phyloP scores from a whole-genome alignment of 345 rosid genomes.

The Orychophragmus violaceus region DNA sequence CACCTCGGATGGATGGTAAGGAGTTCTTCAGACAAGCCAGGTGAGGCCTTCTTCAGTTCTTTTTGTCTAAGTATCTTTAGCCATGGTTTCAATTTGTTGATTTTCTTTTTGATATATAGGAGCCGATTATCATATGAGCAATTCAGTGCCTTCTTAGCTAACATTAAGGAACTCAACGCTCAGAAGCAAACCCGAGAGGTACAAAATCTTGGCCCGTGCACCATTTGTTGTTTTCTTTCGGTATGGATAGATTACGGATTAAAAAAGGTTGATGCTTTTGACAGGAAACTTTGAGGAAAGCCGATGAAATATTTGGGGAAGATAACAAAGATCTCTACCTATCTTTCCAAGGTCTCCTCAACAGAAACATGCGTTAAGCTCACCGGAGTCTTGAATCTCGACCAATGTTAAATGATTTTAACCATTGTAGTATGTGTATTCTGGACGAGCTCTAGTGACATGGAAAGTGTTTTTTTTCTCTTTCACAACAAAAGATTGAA shows the following conservation, averaged over 20 bases:
- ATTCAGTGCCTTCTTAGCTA: slow-evolving; percentile 89
- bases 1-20: slow-evolving; percentile 86
- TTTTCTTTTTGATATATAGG: slow-evolving; percentile 36
- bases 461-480: not conserved
- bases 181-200: slow-evolving; percentile 95
- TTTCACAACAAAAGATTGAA: not conserved
- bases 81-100: not conserved
- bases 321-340: slow-evolving; percentile 81
- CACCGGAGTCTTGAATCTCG: not conserved
- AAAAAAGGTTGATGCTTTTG: not conserved
- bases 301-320: slow-evolving; percentile 86
- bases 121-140: slow-evolving; percentile 89
- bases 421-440: slow-evolving; percentile 15
- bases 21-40: slow-evolving; percentile 97
- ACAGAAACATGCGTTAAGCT: slow-evolving; percentile 48
- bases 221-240: not conserved
- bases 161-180: slow-evolving; percentile 90
- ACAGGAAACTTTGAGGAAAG: slow-evolving; percentile 94
- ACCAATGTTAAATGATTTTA: not conserved
- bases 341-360: slow-evolving; percentile 79
- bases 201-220: not conserved
- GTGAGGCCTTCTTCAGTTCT: slow-evolving; percentile 27
- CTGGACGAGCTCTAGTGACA: not conserved
- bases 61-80: slow-evolving; percentile 5
- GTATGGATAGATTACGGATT: not conserved